phyloP scores from a whole-genome alignment of 768 basidiomycete genomes.

The Tubosaeta brunneosetosa region DNA sequence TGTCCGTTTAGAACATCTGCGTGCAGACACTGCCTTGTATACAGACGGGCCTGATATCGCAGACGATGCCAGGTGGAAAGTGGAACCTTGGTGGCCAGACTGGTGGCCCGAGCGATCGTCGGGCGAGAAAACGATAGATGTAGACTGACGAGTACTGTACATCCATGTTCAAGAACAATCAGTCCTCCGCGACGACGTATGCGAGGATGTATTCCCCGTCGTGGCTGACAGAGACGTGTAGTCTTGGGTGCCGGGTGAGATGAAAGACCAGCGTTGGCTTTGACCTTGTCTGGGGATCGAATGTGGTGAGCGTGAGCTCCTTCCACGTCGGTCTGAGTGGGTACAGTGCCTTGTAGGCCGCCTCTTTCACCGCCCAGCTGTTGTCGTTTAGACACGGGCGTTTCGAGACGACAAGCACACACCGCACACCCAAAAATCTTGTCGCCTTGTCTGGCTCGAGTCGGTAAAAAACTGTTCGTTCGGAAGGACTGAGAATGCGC shows the following conservation, averaged over 20 bases:
- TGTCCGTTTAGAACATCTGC: conserved; percentile 67
- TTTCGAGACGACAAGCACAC: not conserved
- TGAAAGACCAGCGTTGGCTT: conserved; percentile 40
- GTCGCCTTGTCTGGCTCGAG: conserved; percentile 13
- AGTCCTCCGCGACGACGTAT: conserved; percentile 55
- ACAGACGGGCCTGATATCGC: conserved; percentile 7
- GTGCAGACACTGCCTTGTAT: conserved; percentile 21
- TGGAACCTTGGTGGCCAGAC: conserved; percentile 65
- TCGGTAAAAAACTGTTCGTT: conserved; percentile 36
- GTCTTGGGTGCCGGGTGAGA: conserved; percentile 11
- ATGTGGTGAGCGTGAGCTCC: conserved; percentile 50
- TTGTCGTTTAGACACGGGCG: not conserved
- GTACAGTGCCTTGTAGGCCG: conserved; percentile 81
- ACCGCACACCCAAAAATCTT: conserved; percentile 74
- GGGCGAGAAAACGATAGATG: conserved; percentile 14
- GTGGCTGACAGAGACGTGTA: conserved; percentile 76
- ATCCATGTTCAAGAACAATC: not conserved
- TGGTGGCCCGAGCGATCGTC: conserved; percentile 48
- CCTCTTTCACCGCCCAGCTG: conserved; percentile 85
- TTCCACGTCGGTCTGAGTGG: conserved; percentile 72
- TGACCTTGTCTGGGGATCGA: conserved; percentile 31
- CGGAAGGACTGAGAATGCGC: conserved; percentile 55
- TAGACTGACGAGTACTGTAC: conserved; percentile 16
- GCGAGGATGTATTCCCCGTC: conserved; percentile 76
- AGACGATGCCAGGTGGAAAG: conserved; percentile 32